Evolutionary conservation across 1,139 yeast genomes (phyloP).

Genomic region (Candida gigantensis): DNA sequence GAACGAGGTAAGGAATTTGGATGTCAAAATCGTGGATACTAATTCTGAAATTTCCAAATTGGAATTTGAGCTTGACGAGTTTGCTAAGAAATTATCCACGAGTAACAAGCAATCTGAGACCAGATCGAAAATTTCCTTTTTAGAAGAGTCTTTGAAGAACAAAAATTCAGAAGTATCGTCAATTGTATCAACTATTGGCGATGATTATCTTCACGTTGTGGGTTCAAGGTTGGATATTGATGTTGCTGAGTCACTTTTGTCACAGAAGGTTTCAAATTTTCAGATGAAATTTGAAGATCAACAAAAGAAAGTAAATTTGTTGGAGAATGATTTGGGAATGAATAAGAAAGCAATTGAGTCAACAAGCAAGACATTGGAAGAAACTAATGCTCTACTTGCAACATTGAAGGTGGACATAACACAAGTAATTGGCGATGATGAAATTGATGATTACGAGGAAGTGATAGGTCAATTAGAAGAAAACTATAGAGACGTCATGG

Average conservation of each 20-base stretch:
- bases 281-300: slow-evolving; percentile 13
- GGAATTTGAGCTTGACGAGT: slow-evolving; percentile 57
- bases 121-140: slow-evolving; percentile 49
- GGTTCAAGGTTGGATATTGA: slow-evolving; percentile 25
- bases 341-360: slow-evolving; percentile 10
- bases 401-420: slow-evolving; percentile 23
- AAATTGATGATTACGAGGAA: slow-evolving; percentile 51
- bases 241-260: slow-evolving; percentile 22
- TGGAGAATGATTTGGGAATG: slow-evolving; percentile 15
- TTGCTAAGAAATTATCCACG: slow-evolving; percentile 50
- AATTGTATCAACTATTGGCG: slow-evolving; percentile 9
- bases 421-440: slow-evolving; percentile 40
- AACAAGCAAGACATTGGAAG: slow-evolving; percentile 11
- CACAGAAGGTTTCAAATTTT: slow-evolving; percentile 14
- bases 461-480: slow-evolving; percentile 58
- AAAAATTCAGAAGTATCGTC: slow-evolving; percentile 24
- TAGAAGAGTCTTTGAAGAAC: slow-evolving; percentile 36
- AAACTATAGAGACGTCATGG: slow-evolving; percentile 58
- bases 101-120: slow-evolving; percentile 62
- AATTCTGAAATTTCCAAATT: slow-evolving; percentile 39
- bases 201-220: slow-evolving; percentile 12
- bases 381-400: slow-evolving; percentile 19
- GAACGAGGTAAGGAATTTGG: slow-evolving; percentile 31
- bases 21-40: slow-evolving; percentile 37
- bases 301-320: slow-evolving; percentile 12